Percentiles rank a stretch among this genome's conserved stretches.
Conservation (phyloP, 129 eudicot genomes). For the Centrapalus pauciflorus region DNA sequence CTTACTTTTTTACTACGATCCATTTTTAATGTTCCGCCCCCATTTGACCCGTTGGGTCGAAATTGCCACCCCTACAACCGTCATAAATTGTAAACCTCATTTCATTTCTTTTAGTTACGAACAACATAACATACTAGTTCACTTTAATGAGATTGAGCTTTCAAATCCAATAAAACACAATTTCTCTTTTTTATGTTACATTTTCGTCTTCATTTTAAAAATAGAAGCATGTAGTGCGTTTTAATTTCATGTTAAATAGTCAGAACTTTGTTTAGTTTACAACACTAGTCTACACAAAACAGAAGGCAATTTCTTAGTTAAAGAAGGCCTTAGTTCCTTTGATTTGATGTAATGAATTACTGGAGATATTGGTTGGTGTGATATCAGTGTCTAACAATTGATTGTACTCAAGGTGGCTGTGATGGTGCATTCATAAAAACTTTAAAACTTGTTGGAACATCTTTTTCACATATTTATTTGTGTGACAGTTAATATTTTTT, state of each 20-base stretch:
- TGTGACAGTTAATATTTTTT: conserved; percentile 4
- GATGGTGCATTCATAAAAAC: conserved; percentile 12
- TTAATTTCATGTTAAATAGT: neutral
- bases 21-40: too few species aligned
- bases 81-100: too few species aligned
- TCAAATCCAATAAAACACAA: neutral
- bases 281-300: neutral
- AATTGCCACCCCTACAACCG: too few species aligned
- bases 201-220: neutral
- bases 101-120: too few species aligned
- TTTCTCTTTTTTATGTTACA: neutral
- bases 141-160: too few species aligned
- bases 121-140: too few species aligned
- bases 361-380: conserved; percentile 26
- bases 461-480: conserved; percentile 12
- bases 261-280: neutral
- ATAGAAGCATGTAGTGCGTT: neutral
- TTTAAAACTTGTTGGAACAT: conserved; percentile 9
- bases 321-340: neutral
- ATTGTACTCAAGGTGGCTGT: conserved; percentile 20
- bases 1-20: too few species aligned
- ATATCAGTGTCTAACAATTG: conserved; percentile 15
- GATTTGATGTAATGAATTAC: conserved; percentile 12
- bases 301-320: neutral
- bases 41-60: too few species aligned